A percentile compares a stretch with the other conserved stretches of the same genome.
Conservation (phyloP, 345 rosid genomes). For the Syzygium aromaticum region DNA sequence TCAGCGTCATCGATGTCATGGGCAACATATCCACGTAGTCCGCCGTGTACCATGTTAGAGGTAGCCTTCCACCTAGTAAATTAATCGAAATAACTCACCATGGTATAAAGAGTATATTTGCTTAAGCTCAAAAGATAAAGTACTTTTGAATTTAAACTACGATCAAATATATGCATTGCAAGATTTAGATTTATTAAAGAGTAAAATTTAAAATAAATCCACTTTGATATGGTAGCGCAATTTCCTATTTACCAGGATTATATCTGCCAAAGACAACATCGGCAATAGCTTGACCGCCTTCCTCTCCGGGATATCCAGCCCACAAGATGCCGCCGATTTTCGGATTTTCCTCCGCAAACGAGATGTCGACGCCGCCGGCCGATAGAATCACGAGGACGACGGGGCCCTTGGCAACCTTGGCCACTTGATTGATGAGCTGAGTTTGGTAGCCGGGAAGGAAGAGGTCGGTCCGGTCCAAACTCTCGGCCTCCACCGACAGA, state of each 20-base stretch:
- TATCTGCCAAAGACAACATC: conserved; percentile 52
- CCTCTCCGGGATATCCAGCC: conserved; percentile 73
- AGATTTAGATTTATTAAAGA: neutral
- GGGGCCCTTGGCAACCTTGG: conserved; percentile 34
- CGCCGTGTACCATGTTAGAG: conserved; percentile 39
- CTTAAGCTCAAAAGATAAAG: neutral
- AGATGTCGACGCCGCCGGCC: conserved; percentile 45
- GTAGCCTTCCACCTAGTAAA: conserved; percentile 43
- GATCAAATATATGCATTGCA: neutral
- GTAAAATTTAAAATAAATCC: neutral
- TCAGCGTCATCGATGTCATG: conserved; percentile 45
- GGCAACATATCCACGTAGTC: conserved; percentile 26
- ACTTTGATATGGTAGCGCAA: neutral
- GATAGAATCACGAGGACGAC: conserved; percentile 58
- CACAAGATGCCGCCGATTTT: conserved; percentile 37
- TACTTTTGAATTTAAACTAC: neutral
- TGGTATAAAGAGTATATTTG: neutral
- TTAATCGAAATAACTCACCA: neutral
- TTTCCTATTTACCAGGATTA: conserved; percentile 46
- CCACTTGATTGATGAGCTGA: conserved; percentile 35
- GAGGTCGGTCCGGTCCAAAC: conserved; percentile 38
- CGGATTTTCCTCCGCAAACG: conserved; percentile 23
- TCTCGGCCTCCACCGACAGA: conserved; percentile 40
- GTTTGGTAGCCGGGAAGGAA: conserved; percentile 49
- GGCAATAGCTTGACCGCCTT: conserved; percentile 62